phyloP scores from a whole-genome alignment of 164 flowering plant genomes.

The Vitis amurensis region DNA sequence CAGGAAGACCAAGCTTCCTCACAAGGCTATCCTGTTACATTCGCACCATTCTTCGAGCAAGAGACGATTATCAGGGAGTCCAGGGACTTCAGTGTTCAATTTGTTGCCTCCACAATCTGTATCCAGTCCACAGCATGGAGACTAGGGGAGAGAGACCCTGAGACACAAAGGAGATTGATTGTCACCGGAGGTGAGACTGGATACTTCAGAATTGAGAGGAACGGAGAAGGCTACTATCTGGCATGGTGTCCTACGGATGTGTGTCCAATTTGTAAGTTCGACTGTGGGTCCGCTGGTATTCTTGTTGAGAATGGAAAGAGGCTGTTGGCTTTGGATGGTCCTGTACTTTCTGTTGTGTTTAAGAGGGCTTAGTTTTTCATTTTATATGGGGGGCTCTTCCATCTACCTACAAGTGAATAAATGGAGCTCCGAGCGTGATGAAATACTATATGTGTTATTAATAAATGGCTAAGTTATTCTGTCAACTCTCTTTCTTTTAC shows the following conservation, averaged over 20 bases:
- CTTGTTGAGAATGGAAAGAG: slow-evolving; percentile 14
- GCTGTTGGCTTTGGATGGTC: slow-evolving; percentile 26
- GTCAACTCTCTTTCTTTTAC: too few species aligned
- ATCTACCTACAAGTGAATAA: too few species aligned
- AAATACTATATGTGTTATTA: too few species aligned
- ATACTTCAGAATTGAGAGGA: slow-evolving; percentile 13
- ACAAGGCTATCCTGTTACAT: slow-evolving; percentile 17
- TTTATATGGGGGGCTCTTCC: too few species aligned
- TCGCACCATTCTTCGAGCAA: slow-evolving; percentile 15
- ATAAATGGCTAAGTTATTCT: too few species aligned
- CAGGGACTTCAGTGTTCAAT: slow-evolving; percentile 14
- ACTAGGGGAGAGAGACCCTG: slow-evolving; percentile 1
- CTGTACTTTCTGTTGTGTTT: slow-evolving; percentile 17
- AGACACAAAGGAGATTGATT: slow-evolving; percentile 3
- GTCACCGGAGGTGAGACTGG: background rate
- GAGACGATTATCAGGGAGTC: slow-evolving; percentile 19
- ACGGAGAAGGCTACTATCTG: slow-evolving; percentile 11
- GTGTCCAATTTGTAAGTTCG: slow-evolving; percentile 20
- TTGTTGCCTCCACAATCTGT: slow-evolving; percentile 13
- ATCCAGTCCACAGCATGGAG: slow-evolving; percentile 20
- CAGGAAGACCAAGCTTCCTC: slow-evolving; percentile 10
- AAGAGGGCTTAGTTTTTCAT: slow-evolving; percentile 4
- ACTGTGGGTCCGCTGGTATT: slow-evolving; percentile 24
- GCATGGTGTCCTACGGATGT: slow-evolving; percentile 24
- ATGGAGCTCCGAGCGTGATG: too few species aligned